Percentiles rank a stretch among this genome's conserved stretches.
Conservation (phyloP, 495 filamentous ascomycete species). For the Polyplosphaeria fusca region DNA sequence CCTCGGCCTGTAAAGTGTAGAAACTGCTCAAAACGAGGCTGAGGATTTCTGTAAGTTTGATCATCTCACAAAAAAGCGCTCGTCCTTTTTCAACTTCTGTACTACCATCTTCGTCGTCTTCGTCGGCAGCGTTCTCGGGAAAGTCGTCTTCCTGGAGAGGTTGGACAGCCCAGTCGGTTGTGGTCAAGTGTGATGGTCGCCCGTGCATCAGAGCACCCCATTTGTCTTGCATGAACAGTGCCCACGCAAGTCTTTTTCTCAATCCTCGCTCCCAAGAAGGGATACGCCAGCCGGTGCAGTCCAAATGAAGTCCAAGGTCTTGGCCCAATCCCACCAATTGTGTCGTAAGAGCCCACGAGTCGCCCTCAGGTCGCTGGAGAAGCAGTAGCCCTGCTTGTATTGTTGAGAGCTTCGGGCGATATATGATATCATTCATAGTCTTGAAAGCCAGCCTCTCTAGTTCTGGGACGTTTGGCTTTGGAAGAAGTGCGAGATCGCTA, state of each 20-base stretch:
- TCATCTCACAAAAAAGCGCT: constrained; percentile 60
- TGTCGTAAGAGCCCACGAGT: constrained; percentile 77
- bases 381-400: constrained; percentile 84
- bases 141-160: constrained; percentile 65
- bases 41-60: constrained; percentile 57
- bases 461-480: constrained; percentile 66
- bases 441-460: constrained; percentile 71
- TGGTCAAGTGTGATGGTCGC: constrained; percentile 73
- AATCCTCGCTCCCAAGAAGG: constrained; percentile 76
- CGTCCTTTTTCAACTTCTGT: constrained; percentile 65
- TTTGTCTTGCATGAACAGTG: constrained; percentile 82
- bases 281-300: constrained; percentile 77
- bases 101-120: constrained; percentile 54
- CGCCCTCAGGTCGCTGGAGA: constrained; percentile 76
- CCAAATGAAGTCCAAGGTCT: constrained; percentile 75
- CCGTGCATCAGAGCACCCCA: constrained; percentile 78
- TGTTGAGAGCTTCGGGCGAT: constrained; percentile 80
- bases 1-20: constrained; percentile 57
- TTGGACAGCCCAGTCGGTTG: constrained; percentile 72
- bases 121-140: constrained; percentile 57
- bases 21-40: constrained; percentile 60
- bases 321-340: constrained; percentile 74
- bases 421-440: constrained; percentile 71
- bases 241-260: constrained; percentile 78
- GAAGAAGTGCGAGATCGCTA: constrained; percentile 58